Evolutionary conservation across 768 basidiomycete species (phyloP).

Genomic region (Pluteus cervinus): DNA sequence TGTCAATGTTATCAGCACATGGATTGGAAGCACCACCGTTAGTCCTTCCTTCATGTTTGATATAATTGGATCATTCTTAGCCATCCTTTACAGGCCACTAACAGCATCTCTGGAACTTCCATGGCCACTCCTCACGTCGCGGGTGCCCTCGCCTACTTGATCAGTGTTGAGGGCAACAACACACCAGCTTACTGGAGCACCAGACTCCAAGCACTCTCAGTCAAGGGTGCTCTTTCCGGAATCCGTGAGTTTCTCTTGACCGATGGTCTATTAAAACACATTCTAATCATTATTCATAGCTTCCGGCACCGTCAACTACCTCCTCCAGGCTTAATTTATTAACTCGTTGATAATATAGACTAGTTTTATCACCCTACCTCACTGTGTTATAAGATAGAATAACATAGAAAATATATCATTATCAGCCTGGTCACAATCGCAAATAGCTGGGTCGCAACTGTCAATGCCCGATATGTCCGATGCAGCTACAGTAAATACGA

Average conservation of each 20-base stretch:
- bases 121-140: slow-evolving; percentile 35
- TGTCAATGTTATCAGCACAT: slow-evolving; percentile 21
- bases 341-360: too few species aligned
- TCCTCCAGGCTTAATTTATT: too few species aligned
- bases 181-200: slow-evolving; percentile 22
- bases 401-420: too few species aligned
- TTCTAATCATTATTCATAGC: too few species aligned
- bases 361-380: too few species aligned
- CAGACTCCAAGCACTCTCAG: slow-evolving; percentile 18
- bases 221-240: slow-evolving; percentile 23
- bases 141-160: slow-evolving; percentile 33
- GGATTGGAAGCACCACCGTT: slow-evolving; percentile 20
- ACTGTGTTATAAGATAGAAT: too few species aligned
- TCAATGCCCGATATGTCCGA: too few species aligned
- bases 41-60: slow-evolving; percentile 28
- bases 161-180: slow-evolving; percentile 22
- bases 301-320: not conserved
- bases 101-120: slow-evolving; percentile 19
- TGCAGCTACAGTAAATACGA: too few species aligned
- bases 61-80: slow-evolving; percentile 85
- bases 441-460: too few species aligned
- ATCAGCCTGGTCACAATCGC: too few species aligned
- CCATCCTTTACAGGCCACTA: slow-evolving; percentile 32
- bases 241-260: slow-evolving; percentile 24
- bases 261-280: too few species aligned